Percentiles rank a stretch among this genome's conserved stretches.
Evolutionary conservation across 768 basidiomycete genomes (phyloP).

Genomic region (Coprinopsis strossmayeri): DNA sequence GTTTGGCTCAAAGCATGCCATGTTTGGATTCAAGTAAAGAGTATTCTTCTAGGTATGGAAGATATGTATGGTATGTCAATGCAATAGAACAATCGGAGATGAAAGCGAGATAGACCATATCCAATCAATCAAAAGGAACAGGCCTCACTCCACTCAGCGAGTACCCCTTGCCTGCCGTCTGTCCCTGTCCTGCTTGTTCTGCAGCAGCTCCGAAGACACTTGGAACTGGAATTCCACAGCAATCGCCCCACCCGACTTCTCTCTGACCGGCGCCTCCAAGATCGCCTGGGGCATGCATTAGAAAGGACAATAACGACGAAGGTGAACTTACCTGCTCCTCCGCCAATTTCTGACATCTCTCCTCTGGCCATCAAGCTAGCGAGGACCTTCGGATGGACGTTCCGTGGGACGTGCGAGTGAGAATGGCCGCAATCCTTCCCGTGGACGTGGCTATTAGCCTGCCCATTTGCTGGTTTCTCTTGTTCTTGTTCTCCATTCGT

Average conservation of each 20-base stretch:
- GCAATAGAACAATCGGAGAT: no score
- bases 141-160: conserved; percentile 53
- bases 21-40: no score
- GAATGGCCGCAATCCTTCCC: no score
- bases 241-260: conserved; percentile 77
- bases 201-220: conserved; percentile 69
- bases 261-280: conserved; percentile 40
- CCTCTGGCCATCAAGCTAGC: conserved; percentile 7
- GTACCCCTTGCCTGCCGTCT: conserved; percentile 39
- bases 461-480: conserved; percentile 12
- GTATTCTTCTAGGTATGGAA: no score
- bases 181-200: conserved; percentile 31
- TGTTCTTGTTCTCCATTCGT: conserved; percentile 3
- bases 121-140: conserved; percentile 85
- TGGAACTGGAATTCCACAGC: conserved; percentile 87
- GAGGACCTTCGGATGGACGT: conserved; percentile 8
- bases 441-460: no score
- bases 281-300: conserved; percentile 18
- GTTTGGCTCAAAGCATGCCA: no score
- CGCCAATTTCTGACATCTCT: no score
- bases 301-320: not conserved
- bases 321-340: not conserved
- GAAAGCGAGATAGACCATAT: no score
- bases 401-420: conserved; percentile 11
- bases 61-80: no score